These are phyloP conservation scores for Hamigera avellanea DNA, from an alignment of 495 filamentous ascomycete genomes.

Conservation along the genomic window DNA sequence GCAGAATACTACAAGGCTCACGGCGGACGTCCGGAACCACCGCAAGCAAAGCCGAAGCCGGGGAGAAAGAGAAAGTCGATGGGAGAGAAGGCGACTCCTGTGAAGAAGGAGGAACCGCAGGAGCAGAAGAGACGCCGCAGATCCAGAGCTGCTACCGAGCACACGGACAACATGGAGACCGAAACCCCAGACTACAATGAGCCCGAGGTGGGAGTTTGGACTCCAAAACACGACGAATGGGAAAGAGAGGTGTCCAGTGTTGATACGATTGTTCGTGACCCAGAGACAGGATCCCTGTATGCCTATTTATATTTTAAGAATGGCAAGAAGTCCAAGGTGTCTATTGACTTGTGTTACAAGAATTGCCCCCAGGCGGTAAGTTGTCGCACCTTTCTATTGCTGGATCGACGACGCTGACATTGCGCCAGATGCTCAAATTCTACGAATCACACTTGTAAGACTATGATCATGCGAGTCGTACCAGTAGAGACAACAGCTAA, in stretches of 20 bases:
- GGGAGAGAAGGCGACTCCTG: conserved; percentile 17
- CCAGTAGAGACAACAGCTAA: conserved; percentile 9
- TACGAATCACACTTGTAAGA: conserved; percentile 36
- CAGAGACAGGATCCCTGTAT: conserved; percentile 22
- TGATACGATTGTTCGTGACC: conserved; percentile 45
- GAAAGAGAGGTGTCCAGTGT: conserved; percentile 42
- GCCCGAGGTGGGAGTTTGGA: conserved; percentile 24
- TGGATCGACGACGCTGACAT: conserved; percentile 7
- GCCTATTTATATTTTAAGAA: conserved; percentile 49
- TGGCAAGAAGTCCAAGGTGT: conserved; percentile 26
- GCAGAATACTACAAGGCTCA: conserved; percentile 41
- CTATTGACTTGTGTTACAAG: conserved; percentile 28
- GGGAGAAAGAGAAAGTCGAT: conserved; percentile 30
- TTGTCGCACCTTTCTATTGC: not conserved
- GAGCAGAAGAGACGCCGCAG: conserved; percentile 15
- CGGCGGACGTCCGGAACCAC: conserved; percentile 39
- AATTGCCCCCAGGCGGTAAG: conserved; percentile 27
- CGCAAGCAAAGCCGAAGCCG: conserved; percentile 4
- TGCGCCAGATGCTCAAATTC: conserved; percentile 31
- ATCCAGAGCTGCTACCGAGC: conserved; percentile 5
- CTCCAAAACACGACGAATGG: conserved; percentile 43
- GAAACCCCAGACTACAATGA: conserved; percentile 8
- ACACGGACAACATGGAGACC: conserved; percentile 7
- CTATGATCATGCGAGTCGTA: too few relatives aligned
- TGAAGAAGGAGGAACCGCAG: conserved; percentile 4